Evolutionary conservation across 2,329 filamentous ascomycete species (phyloP).

Genomic region (Alternaria metachromatica): DNA sequence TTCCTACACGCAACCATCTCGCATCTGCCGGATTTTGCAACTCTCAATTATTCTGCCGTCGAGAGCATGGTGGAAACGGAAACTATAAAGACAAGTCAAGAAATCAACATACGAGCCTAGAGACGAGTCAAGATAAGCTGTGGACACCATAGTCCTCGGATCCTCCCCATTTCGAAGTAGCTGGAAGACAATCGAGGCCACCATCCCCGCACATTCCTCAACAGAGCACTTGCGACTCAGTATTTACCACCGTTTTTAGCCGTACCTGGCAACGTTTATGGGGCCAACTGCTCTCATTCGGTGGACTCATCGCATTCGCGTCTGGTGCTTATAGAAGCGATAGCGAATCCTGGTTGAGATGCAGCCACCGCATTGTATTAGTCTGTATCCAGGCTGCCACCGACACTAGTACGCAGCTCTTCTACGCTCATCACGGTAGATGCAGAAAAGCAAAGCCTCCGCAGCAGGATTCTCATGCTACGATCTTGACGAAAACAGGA

Average conservation of each 20-base stretch:
- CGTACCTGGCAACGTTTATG: neutral
- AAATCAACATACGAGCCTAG: neutral
- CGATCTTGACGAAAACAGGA: neutral
- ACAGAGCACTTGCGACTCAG: neutral
- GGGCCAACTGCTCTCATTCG: neutral
- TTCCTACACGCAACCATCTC: neutral
- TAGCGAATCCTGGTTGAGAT: neutral
- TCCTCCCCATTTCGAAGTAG: neutral
- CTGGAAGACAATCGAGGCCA: neutral
- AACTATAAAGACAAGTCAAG: neutral
- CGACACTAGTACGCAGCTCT: neutral
- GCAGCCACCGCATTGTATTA: neutral
- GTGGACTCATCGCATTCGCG: neutral
- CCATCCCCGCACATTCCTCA: neutral
- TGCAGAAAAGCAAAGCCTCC: neutral
- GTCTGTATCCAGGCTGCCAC: neutral
- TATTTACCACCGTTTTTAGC: neutral
- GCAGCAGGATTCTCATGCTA: neutral
- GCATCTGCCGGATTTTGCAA: neutral
- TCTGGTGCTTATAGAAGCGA: neutral
- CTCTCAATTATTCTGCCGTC: neutral
- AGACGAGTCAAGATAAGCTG: neutral
- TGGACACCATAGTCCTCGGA: neutral
- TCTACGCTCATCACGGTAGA: neutral
- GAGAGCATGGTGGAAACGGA: neutral